These are phyloP conservation scores for Dentipellis fragilis DNA, from an alignment of 768 basidiomycete species.

Conservation along the genomic window DNA sequence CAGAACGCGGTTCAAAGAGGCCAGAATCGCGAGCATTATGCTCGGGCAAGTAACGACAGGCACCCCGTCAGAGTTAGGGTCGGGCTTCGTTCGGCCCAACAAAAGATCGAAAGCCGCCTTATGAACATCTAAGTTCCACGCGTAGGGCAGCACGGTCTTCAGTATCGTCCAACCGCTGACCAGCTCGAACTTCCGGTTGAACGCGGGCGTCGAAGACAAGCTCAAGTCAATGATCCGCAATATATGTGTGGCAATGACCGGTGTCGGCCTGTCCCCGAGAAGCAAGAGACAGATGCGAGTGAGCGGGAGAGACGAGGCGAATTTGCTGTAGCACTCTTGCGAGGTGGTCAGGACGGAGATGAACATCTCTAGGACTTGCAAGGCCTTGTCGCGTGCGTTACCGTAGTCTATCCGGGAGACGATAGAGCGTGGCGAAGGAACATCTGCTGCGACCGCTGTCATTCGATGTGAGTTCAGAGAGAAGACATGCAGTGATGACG, in stretches of 20 bases:
- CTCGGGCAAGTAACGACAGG: conserved; percentile 46
- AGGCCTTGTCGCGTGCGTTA: conserved; percentile 48
- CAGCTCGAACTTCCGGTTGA: conserved; percentile 74
- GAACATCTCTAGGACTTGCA: conserved; percentile 56
- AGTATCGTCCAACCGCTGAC: conserved; percentile 78
- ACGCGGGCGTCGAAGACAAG: conserved; percentile 45
- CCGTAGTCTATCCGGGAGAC: conserved; percentile 44
- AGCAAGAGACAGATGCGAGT: conserved; percentile 73
- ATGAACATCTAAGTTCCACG: conserved; percentile 64
- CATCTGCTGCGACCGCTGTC: conserved; percentile 6
- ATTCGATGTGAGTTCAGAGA: conserved; percentile 2
- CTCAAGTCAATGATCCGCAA: conserved; percentile 50
- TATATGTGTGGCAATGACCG: conserved; percentile 46
- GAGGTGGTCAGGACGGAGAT: conserved; percentile 50
- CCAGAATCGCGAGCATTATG: conserved; percentile 64
- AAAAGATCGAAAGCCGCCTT: conserved; percentile 61
- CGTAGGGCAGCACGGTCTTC: conserved; percentile 51
- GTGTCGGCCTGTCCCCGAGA: conserved; percentile 65
- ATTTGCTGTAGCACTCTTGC: conserved; percentile 48
- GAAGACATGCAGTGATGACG: neutral
- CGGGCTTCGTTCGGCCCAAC: conserved; percentile 31
- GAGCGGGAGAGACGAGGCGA: conserved; percentile 64
- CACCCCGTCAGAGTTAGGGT: conserved; percentile 10
- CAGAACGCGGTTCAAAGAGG: conserved; percentile 54
- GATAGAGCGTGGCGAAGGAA: conserved; percentile 43